A percentile compares a stretch with the other conserved stretches of the same genome.
Evolutionary conservation across 805 yeast species (phyloP).

Genomic region (Pichia sporocuriosa): DNA sequence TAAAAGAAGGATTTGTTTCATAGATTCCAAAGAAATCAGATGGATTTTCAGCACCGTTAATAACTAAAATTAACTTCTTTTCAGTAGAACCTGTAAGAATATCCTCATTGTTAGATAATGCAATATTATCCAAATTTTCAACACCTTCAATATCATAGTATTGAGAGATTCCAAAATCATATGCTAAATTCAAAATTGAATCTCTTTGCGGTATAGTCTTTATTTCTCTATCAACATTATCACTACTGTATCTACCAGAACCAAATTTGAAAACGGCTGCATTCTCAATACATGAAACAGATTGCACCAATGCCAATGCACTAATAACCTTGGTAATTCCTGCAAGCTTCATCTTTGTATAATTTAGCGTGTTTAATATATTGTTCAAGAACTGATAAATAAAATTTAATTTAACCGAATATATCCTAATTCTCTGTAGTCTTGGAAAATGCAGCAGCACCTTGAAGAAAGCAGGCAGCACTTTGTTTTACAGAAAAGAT

Average conservation of each 20-base stretch:
- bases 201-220: conserved; percentile 24
- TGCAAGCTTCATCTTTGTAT: conserved; percentile 2
- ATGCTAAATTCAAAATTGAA: conserved; percentile 39
- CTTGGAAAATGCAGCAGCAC: no score
- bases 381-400: no score
- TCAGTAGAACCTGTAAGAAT: neutral
- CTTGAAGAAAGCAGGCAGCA: no score
- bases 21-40: conserved; percentile 22
- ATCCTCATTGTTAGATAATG: conserved; percentile 16
- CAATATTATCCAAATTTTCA: conserved; percentile 18
- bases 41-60: conserved; percentile 38
- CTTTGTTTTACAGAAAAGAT: no score
- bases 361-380: no score
- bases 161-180: conserved; percentile 36
- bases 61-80: conserved; percentile 16
- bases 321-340: neutral
- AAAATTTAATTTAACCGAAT: no score
- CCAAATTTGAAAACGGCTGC: conserved; percentile 25
- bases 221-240: neutral
- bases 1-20: conserved; percentile 18
- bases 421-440: no score
- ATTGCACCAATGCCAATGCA: conserved; percentile 1
- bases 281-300: conserved; percentile 18
- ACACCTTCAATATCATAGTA: conserved; percentile 30
- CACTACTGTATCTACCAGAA: no score